Evolutionary conservation across 2,329 filamentous ascomycete species (phyloP).

Genomic region (Thielaviopsis musarum): DNA sequence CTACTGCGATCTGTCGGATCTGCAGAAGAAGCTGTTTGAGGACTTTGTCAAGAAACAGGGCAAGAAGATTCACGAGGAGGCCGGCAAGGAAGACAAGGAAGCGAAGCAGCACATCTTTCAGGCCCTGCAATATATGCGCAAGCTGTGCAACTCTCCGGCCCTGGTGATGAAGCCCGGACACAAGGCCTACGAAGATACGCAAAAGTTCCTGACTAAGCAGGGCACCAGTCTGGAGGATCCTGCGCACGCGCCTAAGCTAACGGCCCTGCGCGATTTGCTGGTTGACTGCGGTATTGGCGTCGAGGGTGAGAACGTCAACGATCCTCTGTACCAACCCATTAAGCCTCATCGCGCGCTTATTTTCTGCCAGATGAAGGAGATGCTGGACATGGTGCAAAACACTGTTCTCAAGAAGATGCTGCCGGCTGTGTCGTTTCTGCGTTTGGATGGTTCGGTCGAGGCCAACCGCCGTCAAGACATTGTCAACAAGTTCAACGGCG

Average conservation of each 20-base stretch:
- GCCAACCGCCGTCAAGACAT: slow-evolving; percentile 90
- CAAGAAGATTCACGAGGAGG: slow-evolving; percentile 71
- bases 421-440: slow-evolving; percentile 81
- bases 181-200: slow-evolving; percentile 76
- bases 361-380: slow-evolving; percentile 99
- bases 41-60: slow-evolving; percentile 91
- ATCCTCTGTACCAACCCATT: slow-evolving; percentile 59
- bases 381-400: slow-evolving; percentile 97
- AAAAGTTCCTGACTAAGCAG: slow-evolving; percentile 60
- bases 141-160: slow-evolving; percentile 93
- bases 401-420: slow-evolving; percentile 80
- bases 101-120: slow-evolving; percentile 99
- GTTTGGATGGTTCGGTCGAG: slow-evolving; percentile 87
- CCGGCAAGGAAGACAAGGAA: slow-evolving; percentile 72
- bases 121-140: slow-evolving; percentile 97
- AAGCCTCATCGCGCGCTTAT: slow-evolving; percentile 90
- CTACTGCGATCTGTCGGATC: slow-evolving; percentile 91
- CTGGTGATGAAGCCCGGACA: slow-evolving; percentile 91
- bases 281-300: slow-evolving; percentile 95
- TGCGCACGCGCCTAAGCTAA: slow-evolving; percentile 80
- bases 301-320: slow-evolving; percentile 40
- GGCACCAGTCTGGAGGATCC: slow-evolving; percentile 73
- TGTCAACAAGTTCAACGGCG: slow-evolving; percentile 96
- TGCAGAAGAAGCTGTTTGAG: slow-evolving; percentile 89
- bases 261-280: slow-evolving; percentile 76